A percentile compares a stretch with the other conserved stretches of the same genome.
These are phyloP conservation scores for Aquilaria agallochum DNA, from an alignment of 441 rosid species.

Conservation along the genomic window DNA sequence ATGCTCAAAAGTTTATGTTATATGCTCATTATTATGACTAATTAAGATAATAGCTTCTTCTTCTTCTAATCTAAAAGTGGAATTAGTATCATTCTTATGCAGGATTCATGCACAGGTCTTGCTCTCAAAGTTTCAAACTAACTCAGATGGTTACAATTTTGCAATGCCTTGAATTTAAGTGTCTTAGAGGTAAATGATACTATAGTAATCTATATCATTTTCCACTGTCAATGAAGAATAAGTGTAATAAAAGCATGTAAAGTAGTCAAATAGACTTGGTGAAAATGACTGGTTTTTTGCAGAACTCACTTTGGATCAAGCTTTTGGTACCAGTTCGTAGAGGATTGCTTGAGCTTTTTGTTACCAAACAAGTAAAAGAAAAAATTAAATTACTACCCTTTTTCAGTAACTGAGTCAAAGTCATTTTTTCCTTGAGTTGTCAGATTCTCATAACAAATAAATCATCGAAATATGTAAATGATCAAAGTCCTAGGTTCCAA, in stretches of 20 bases:
- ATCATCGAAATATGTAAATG: too few species aligned
- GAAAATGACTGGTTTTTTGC: too few species aligned
- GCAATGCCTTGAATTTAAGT: constrained; percentile 38
- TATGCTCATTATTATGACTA: neutral
- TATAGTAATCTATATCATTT: too few species aligned
- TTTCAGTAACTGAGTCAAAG: neutral
- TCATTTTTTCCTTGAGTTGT: neutral
- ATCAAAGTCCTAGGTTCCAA: constrained; percentile 44
- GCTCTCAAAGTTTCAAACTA: constrained; percentile 39
- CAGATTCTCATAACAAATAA: too few species aligned
- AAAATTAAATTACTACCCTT: neutral
- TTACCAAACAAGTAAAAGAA: constrained; percentile 55
- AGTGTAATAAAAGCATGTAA: too few species aligned
- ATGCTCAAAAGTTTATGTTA: too few species aligned
- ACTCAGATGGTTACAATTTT: constrained; percentile 65
- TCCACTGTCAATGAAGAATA: too few species aligned
- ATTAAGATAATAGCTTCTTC: neutral
- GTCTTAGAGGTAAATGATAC: constrained; percentile 15
- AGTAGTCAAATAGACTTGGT: too few species aligned
- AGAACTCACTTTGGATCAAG: neutral
- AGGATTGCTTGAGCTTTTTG: constrained; percentile 75
- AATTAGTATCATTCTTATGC: neutral
- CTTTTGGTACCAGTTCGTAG: constrained; percentile 71
- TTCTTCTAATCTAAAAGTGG: too few species aligned
- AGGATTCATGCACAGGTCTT: constrained; percentile 65